Evolutionary conservation across 2,329 filamentous ascomycete species (phyloP).

Genomic region (Cordyceps cateniannulata): DNA sequence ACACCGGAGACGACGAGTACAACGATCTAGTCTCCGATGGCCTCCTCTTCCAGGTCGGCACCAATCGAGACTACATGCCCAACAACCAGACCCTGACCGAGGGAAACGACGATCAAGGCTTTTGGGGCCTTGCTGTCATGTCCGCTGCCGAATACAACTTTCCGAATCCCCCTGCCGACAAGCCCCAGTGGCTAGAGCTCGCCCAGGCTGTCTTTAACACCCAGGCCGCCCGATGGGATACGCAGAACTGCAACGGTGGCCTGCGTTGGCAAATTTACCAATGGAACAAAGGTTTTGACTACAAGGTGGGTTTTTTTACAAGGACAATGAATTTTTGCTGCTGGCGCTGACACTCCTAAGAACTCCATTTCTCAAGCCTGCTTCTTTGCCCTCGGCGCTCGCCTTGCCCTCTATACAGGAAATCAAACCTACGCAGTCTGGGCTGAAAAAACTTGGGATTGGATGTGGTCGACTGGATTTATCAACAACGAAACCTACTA

Average conservation of each 20-base stretch:
- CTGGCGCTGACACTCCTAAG: slow-evolving; percentile 22
- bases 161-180: slow-evolving; percentile 54
- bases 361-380: slow-evolving; percentile 58
- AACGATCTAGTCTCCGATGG: slow-evolving; percentile 53
- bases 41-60: slow-evolving; percentile 53
- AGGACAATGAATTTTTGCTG: neutral
- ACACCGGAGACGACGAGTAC: slow-evolving; percentile 61
- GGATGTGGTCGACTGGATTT: slow-evolving; percentile 53
- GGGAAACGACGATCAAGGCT: slow-evolving; percentile 73
- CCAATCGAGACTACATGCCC: slow-evolving; percentile 59
- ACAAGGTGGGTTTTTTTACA: slow-evolving; percentile 38
- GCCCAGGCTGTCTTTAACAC: slow-evolving; percentile 78
- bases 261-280: slow-evolving; percentile 79
- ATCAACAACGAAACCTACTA: slow-evolving; percentile 50
- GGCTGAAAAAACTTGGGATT: slow-evolving; percentile 68
- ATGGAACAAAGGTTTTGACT: slow-evolving; percentile 75
- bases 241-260: slow-evolving; percentile 62
- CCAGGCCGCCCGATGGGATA: slow-evolving; percentile 69
- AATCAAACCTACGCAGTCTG: slow-evolving; percentile 72
- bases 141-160: slow-evolving; percentile 71
- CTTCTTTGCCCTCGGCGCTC: slow-evolving; percentile 57
- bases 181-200: slow-evolving; percentile 65
- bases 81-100: slow-evolving; percentile 53
- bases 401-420: slow-evolving; percentile 69
- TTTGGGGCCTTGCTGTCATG: slow-evolving; percentile 82